Evolutionary conservation across 257 asterid genomes (phyloP), one percentile per base, ranked within the genome.

Genomic region (Gynochthodes officinalis): DNA sequence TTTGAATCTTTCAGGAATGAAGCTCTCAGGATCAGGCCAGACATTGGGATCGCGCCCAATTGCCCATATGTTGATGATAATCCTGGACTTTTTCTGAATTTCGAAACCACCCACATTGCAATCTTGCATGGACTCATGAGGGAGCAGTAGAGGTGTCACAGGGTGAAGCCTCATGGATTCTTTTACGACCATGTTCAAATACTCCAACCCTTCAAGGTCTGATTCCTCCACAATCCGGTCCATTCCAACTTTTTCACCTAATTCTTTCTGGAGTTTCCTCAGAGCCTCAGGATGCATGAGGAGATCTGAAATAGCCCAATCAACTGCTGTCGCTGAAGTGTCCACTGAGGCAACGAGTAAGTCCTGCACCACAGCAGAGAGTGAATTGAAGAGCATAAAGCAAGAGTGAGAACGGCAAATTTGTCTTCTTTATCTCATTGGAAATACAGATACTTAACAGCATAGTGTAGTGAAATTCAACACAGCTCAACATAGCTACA

Each of bases 131-230:
- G 81, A 75, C 10, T 73, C 76, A 0, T 64, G 81, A 46, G 82
- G 82, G 55, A 80, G 23, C 2, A 80, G 59, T 12, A 80, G 39
- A 5, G 81, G 84, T 67, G 70, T 76, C n/a, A 64, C 67, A 0
- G 81, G 80, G 67, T 80, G 84, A n/a, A 80, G 74, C 55, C 84
- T 65, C 21, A 80, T 63, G 13, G 79, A 50, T 49, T 80, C 84
- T 49, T 76, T 80, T 7, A 80, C 28, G 1, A 76, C 78, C 75
- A 76, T 67, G 67, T 72, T 67, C 6, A 80, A 53, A 39, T 61
- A 76, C 7, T 62, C 76, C 1, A 80, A 57, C 15, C 73, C 30
- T 9, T 80, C 78, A 4, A 80, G 48, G 48, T 80, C 81, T 0
- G 69, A 62, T 59, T 80, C 84, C 46, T 80, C 78, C 5, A 80